phyloP scores from a whole-genome alignment of 2,329 filamentous ascomycete genomes.

The Xylaria sp. region DNA sequence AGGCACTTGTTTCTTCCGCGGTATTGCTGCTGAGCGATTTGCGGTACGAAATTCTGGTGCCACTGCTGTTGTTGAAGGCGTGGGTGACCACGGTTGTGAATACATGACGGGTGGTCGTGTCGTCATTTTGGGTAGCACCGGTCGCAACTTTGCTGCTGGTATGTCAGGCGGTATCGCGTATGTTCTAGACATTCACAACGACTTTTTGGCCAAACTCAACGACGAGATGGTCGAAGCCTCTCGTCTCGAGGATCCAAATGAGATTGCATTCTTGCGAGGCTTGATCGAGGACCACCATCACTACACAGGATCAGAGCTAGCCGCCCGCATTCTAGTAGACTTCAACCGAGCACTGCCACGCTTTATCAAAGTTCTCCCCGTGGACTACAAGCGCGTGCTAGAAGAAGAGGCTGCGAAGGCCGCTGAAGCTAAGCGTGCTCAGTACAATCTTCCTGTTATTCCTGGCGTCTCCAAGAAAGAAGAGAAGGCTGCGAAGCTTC shows the following conservation, averaged over 20 bases:
- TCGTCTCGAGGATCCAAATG: constrained; percentile 82
- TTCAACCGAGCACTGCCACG: constrained; percentile 90
- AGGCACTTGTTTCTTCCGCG: constrained; percentile 95
- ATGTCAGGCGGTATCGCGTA: constrained; percentile 99
- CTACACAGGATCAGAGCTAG: constrained; percentile 95
- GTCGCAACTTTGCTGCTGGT: constrained; percentile 96
- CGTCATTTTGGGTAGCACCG: constrained; percentile 86
- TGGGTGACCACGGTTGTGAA: constrained; percentile 96
- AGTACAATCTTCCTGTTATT: constrained; percentile 83
- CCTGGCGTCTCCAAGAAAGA: constrained; percentile 75
- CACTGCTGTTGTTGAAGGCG: constrained; percentile 93
- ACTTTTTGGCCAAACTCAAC: constrained; percentile 95
- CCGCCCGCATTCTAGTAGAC: constrained; percentile 92
- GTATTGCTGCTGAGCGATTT: constrained; percentile 95
- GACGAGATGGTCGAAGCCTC: constrained; percentile 96
- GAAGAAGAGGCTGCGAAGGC: constrained; percentile 87
- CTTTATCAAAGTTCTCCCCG: constrained; percentile 92
- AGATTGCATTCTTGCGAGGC: constrained; percentile 90
- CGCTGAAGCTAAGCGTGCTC: constrained; percentile 83
- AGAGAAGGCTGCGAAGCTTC: constrained; percentile 75
- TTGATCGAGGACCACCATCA: constrained; percentile 97
- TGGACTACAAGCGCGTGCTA: constrained; percentile 95
- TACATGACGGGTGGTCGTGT: constrained; percentile 99
- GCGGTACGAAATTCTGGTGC: constrained; percentile 96
- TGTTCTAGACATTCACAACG: constrained; percentile 86